Evolutionary conservation across 2,329 filamentous ascomycete genomes (phyloP).

Genomic region (Paecilomyces dactylethromorphus): DNA sequence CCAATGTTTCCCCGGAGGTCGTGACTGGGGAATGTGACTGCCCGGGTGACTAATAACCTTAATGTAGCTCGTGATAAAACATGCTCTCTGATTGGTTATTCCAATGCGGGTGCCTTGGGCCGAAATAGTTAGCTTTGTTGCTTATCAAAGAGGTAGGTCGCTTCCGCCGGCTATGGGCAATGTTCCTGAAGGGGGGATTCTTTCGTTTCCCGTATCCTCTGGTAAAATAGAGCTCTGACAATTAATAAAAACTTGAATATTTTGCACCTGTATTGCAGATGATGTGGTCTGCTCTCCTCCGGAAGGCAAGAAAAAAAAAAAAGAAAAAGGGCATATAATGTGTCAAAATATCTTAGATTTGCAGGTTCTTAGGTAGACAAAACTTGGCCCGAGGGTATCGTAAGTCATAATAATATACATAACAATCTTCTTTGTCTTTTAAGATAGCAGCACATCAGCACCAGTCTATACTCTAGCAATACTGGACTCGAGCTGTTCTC

Average conservation of each 20-base stretch:
- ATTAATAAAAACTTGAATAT: background rate
- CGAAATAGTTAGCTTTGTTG: background rate
- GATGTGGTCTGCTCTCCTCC: background rate
- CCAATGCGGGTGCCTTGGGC: background rate
- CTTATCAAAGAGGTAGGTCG: background rate
- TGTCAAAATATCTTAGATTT: background rate
- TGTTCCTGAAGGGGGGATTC: too few relatives aligned
- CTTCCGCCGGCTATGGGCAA: too few relatives aligned
- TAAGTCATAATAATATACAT: background rate
- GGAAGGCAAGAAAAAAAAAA: background rate
- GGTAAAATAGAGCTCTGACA: too few relatives aligned
- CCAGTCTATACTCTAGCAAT: background rate
- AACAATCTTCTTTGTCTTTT: background rate
- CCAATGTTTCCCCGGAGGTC: background rate
- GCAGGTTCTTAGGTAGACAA: background rate
- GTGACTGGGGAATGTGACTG: background rate
- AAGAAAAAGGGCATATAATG: background rate
- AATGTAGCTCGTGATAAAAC: background rate
- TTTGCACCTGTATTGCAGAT: background rate
- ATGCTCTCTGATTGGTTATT: background rate
- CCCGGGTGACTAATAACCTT: background rate
- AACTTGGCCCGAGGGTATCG: background rate
- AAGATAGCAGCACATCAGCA: background rate
- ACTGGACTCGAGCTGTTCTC: constrained; percentile 3
- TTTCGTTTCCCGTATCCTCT: too few relatives aligned